Percentiles rank a stretch among this genome's conserved stretches.
These are phyloP conservation scores for Backusella parvicylindrica DNA, from an alignment of 192 early-diverging fungal species.

Conservation along the genomic window DNA sequence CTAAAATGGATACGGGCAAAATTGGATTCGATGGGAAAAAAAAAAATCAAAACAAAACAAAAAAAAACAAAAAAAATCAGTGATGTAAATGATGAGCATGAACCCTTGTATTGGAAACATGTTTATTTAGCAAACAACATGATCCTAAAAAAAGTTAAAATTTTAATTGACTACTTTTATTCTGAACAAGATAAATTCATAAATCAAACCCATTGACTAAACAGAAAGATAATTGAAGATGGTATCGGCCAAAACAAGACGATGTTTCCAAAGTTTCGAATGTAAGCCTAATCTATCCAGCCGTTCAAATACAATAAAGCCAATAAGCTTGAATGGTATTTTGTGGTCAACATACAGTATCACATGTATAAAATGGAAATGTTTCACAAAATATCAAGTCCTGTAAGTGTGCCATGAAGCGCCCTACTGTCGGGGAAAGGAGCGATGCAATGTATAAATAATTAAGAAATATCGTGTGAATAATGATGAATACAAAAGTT, in stretches of 20 bases:
- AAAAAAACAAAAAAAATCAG: neutral
- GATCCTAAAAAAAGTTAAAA: neutral
- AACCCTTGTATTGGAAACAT: neutral
- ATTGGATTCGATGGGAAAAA: neutral
- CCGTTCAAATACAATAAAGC: neutral
- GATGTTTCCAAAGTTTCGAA: constrained; percentile 3
- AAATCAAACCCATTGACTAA: neutral
- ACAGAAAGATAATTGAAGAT: neutral
- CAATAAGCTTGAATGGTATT: constrained; percentile 1
- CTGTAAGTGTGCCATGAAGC: neutral
- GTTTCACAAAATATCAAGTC: neutral
- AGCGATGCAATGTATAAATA: constrained; percentile 3
- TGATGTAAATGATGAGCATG: neutral
- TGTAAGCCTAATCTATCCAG: neutral
- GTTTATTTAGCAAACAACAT: neutral
- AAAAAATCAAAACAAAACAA: neutral
- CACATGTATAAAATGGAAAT: neutral
- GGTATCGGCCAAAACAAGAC: neutral
- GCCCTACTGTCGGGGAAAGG: neutral
- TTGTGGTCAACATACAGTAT: neutral
- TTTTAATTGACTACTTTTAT: neutral
- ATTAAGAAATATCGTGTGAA: constrained; percentile 1
- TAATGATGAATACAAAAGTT: constrained; percentile 1
- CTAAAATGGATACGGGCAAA: neutral
- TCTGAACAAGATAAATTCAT: neutral